Conservation (phyloP, 257 asterid species). For the Gardenia jasminoides region DNA sequence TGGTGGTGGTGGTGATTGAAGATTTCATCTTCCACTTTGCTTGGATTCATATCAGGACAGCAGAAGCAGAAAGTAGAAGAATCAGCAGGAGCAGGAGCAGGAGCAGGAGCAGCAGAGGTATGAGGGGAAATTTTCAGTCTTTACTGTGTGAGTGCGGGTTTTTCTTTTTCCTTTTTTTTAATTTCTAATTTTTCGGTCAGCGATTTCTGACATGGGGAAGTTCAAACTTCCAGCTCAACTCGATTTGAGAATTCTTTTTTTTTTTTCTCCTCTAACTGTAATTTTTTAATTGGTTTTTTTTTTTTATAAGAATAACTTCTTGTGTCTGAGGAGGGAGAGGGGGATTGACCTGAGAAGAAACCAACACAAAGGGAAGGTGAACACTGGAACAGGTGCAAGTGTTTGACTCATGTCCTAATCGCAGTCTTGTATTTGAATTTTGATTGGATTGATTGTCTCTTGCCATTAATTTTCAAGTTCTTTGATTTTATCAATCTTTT, state of each 20-base stretch:
- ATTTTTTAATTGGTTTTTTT: neutral
- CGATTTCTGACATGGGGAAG: conserved; percentile 7
- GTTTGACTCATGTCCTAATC: neutral
- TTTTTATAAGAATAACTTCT: too few species aligned
- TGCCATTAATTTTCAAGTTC: too few species aligned
- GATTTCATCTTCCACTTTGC: conserved; percentile 71
- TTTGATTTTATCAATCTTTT: too few species aligned
- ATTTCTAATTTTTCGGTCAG: neutral
- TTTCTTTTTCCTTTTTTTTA: neutral
- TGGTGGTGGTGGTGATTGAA: conserved; percentile 51
- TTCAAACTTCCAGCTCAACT: conserved; percentile 1
- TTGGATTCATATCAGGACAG: conserved; percentile 48
- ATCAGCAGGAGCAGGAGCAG: neutral
- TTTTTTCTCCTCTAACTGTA: neutral
- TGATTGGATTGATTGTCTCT: too few species aligned
- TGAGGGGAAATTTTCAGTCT: neutral
- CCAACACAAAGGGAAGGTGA: too few species aligned
- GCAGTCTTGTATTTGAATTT: too few species aligned
- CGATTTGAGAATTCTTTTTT: conserved; percentile 5
- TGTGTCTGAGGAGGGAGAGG: too few species aligned
- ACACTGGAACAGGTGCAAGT: too few species aligned
- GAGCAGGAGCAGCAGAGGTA: neutral
- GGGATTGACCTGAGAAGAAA: too few species aligned
- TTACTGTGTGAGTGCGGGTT: neutral
- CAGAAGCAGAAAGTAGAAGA: neutral